A percentile compares a stretch with the other conserved stretches of the same genome.
phyloP scores from a whole-genome alignment of 164 flowering plant genomes.

The Taxillus chinensis region DNA sequence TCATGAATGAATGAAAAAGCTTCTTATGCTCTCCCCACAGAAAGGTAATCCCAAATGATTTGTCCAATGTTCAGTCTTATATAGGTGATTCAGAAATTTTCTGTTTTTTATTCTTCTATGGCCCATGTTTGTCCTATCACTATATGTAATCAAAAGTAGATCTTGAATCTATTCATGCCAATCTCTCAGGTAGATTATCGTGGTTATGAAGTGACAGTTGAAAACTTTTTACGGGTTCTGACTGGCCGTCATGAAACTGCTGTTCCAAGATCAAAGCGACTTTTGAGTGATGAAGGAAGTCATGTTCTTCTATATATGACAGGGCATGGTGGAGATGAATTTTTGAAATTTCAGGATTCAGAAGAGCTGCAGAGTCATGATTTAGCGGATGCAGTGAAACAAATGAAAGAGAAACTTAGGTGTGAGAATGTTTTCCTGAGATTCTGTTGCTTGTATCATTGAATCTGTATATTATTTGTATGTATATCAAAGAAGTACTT shows the following conservation, averaged over 20 bases:
- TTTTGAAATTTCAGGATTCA: constrained; percentile 90
- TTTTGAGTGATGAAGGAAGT: constrained; percentile 97
- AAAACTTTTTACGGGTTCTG: constrained; percentile 81
- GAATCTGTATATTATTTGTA: background rate
- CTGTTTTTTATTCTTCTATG: no score
- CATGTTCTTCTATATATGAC: constrained; percentile 97
- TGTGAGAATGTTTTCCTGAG: constrained; percentile 13
- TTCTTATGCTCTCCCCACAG: no score
- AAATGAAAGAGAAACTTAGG: constrained; percentile 97
- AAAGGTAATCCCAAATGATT: no score
- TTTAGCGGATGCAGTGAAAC: constrained; percentile 97
- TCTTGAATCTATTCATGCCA: background rate
- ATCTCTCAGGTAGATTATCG: constrained; percentile 84
- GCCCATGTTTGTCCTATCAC: no score
- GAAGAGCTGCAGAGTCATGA: constrained; percentile 99
- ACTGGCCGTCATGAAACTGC: constrained; percentile 91
- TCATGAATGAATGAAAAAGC: no score
- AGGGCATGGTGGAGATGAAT: constrained; percentile 98
- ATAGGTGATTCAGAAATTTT: background rate
- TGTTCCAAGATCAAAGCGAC: constrained; percentile 97
- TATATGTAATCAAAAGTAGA: background rate
- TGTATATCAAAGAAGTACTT: background rate
- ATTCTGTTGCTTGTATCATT: background rate
- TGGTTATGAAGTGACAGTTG: constrained; percentile 99
- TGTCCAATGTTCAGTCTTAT: background rate